A percentile compares a stretch with the other conserved stretches of the same genome.
Evolutionary conservation across 2,329 filamentous ascomycete species (phyloP).

Genomic region (Xylaria hypoxylon): DNA sequence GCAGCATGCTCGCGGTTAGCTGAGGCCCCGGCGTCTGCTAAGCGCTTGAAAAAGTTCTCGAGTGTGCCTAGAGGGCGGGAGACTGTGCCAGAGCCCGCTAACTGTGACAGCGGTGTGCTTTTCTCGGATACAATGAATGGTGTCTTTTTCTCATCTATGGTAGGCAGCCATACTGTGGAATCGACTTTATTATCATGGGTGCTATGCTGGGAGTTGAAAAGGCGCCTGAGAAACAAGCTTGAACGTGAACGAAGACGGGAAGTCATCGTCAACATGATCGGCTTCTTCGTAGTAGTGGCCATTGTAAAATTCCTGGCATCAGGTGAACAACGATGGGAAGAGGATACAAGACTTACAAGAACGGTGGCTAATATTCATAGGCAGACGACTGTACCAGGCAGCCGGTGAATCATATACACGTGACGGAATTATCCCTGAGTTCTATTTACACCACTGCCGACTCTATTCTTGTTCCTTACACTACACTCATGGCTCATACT

Average conservation of each 20-base stretch:
- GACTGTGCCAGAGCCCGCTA: not conserved
- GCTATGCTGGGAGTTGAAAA: not conserved
- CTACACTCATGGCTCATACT: no score
- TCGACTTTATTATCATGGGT: not conserved
- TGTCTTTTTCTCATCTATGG: slow-evolving; percentile 6
- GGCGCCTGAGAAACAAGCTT: no score
- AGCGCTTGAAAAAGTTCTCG: slow-evolving; percentile 48
- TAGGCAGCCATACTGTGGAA: not conserved
- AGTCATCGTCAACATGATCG: not conserved
- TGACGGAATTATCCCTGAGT: slow-evolving; percentile 7
- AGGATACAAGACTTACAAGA: not conserved
- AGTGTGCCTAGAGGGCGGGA: slow-evolving; percentile 37
- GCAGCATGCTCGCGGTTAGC: slow-evolving; percentile 50
- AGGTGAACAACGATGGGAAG: not conserved
- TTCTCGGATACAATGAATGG: not conserved
- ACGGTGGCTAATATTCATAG: slow-evolving; percentile 7
- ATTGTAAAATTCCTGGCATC: not conserved
- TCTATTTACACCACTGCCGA: slow-evolving; percentile 1
- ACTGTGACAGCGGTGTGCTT: not conserved
- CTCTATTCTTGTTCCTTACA: slow-evolving; percentile 3
- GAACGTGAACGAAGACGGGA: slow-evolving; percentile 10
- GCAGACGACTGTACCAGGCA: not conserved
- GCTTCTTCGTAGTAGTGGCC: slow-evolving; percentile 6
- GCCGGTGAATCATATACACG: not conserved
- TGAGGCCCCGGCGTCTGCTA: slow-evolving; percentile 41